phyloP scores from a whole-genome alignment of 2,329 filamentous ascomycete species.

The Penicillium sp. region DNA sequence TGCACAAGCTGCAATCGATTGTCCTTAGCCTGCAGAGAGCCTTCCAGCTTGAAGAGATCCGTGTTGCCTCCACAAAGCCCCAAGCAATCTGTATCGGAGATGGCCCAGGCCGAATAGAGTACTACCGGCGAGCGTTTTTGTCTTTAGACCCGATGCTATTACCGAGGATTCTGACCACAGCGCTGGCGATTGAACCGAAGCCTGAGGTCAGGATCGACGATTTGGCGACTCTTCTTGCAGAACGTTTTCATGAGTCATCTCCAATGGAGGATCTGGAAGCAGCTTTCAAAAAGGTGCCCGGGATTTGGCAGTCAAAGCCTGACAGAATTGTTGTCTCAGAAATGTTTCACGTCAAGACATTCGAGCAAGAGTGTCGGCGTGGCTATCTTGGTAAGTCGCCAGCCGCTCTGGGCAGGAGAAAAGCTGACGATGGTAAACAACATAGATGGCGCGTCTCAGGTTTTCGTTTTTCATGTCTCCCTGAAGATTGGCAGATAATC shows the following conservation, averaged over 20 bases:
- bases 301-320: not conserved
- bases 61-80: not conserved
- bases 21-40: not conserved
- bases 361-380: not conserved
- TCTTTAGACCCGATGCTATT: not conserved
- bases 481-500: not conserved
- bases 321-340: not conserved
- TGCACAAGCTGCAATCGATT: not conserved
- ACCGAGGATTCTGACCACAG: not conserved
- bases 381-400: not conserved
- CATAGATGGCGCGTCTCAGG: not conserved
- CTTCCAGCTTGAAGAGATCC: not conserved
- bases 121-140: not conserved
- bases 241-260: not conserved
- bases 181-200: not conserved
- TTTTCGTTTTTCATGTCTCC: not conserved
- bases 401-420: not conserved
- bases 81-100: not conserved
- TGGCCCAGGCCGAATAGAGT: not conserved
- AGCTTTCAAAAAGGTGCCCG: not conserved
- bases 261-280: not conserved
- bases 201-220: not conserved
- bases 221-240: not conserved
- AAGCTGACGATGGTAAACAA: not conserved
- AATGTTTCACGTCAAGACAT: not conserved